phyloP scores from a whole-genome alignment of 139 green algal genomes.

The Chlamydomonas eustigma region DNA sequence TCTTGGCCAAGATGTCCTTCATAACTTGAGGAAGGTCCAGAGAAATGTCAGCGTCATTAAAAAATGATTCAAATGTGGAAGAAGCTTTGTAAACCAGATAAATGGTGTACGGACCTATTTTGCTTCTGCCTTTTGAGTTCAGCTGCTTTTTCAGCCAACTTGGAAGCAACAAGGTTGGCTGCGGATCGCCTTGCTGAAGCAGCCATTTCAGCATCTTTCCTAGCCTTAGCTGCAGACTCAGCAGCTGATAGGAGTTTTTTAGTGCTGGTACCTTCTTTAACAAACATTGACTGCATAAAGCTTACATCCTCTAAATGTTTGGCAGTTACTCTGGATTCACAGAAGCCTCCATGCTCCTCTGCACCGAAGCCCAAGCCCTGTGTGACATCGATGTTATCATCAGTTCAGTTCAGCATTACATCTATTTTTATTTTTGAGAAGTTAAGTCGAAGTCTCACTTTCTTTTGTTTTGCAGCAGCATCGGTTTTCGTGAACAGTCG shows the following conservation, averaged over 20 bases:
- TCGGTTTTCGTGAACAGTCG: not conserved
- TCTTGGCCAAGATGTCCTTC: no score
- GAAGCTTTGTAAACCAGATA: no score
- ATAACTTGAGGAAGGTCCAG: no score
- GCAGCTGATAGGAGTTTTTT: not conserved
- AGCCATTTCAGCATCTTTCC: not conserved
- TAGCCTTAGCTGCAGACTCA: not conserved
- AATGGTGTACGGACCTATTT: not conserved
- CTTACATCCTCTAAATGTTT: not conserved
- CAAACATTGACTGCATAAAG: not conserved
- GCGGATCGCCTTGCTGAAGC: not conserved
- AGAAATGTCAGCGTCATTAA: no score
- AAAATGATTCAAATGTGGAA: no score
- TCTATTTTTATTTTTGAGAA: not conserved
- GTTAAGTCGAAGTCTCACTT: not conserved
- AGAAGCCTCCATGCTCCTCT: not conserved
- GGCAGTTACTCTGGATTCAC: not conserved
- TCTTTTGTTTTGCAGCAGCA: not conserved
- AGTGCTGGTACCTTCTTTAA: not conserved
- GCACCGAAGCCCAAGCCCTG: no score
- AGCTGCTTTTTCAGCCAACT: not conserved
- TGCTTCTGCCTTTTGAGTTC: slow-evolving; percentile 3
- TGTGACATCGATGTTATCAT: no score
- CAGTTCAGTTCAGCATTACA: no score
- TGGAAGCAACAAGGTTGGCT: not conserved